Conservation (phyloP, 257 asterid genomes). For the Rubia yunnanensis region DNA sequence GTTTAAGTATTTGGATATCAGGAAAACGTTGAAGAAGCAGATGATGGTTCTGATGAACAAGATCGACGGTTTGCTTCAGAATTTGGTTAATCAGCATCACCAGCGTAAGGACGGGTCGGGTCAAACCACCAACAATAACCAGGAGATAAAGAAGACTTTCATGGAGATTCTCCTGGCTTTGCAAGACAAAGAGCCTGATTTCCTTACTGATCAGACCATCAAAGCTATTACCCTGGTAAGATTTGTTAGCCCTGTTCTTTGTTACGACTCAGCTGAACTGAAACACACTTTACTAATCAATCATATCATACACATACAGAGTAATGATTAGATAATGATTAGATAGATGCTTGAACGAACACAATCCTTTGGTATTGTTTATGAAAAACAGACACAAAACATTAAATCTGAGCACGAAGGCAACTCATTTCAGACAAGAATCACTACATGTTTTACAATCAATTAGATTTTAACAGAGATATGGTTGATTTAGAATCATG, state of each 20-base stretch:
- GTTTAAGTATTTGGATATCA: constrained; percentile 10
- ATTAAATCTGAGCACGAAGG: no score
- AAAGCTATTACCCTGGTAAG: constrained; percentile 19
- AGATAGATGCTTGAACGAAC: no score
- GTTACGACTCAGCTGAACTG: no score
- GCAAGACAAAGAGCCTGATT: constrained; percentile 21
- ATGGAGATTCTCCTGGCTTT: constrained; percentile 17
- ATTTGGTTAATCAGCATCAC: constrained; percentile 18
- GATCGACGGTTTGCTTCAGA: constrained; percentile 15
- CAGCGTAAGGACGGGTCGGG: background rate
- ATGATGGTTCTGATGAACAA: constrained; percentile 8
- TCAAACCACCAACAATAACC: background rate
- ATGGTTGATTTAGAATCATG: no score
- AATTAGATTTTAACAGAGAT: no score
- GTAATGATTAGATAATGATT: no score
- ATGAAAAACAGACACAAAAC: no score
- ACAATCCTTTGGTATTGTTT: no score
- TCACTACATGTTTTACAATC: no score
- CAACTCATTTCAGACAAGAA: no score
- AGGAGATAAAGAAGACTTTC: constrained; percentile 5
- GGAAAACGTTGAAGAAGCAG: constrained; percentile 15
- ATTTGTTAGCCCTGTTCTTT: background rate
- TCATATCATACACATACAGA: no score
- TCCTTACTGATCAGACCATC: constrained; percentile 21
- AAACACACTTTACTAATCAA: no score